phyloP scores from a whole-genome alignment of 2,329 filamentous ascomycete species.

The Pseudogymnoascus sp. region DNA sequence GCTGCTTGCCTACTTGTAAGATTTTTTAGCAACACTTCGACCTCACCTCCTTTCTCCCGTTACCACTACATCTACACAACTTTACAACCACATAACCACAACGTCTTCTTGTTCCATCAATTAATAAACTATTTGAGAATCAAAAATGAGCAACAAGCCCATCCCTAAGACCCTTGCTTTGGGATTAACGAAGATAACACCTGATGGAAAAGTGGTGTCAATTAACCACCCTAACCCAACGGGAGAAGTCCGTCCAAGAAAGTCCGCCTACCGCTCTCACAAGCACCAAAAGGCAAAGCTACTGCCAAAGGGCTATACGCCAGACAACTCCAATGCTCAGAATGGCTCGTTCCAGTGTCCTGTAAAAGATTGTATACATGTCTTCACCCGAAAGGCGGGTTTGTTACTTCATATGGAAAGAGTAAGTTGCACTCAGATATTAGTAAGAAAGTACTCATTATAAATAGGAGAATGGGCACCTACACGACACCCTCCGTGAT shows the following conservation, averaged over 20 bases:
- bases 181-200: too few relatives aligned
- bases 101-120: too few relatives aligned
- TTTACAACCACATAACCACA: neutral
- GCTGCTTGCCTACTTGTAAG: neutral
- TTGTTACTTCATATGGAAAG: neutral
- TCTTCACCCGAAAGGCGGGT: neutral
- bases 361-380: too few relatives aligned
- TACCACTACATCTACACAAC: neutral
- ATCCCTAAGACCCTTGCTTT: too few relatives aligned
- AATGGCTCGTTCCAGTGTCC: neutral
- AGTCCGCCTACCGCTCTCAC: too few relatives aligned
- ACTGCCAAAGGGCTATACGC: neutral
- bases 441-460: neutral
- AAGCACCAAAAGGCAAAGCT: too few relatives aligned
- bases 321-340: neutral
- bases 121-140: too few relatives aligned
- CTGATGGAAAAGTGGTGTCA: too few relatives aligned
- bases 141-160: too few relatives aligned
- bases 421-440: neutral
- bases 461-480: neutral
- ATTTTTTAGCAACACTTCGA: neutral
- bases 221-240: too few relatives aligned
- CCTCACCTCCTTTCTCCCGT: neutral
- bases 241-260: too few relatives aligned
- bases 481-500: neutral